Conservation (phyloP, 306 rosid species). For the Vigna angularis region DNA sequence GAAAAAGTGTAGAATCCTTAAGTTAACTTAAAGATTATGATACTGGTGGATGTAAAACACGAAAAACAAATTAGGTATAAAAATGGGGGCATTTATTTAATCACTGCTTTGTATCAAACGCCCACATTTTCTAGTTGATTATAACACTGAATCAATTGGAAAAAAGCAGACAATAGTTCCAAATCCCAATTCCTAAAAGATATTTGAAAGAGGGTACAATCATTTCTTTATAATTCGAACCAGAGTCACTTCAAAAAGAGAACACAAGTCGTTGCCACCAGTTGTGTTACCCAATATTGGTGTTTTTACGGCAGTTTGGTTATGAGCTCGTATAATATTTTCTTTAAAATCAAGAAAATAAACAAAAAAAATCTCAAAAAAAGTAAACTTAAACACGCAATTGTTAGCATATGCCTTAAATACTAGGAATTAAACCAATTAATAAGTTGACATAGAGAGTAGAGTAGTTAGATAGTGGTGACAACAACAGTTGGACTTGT, state of each 20-base stretch:
- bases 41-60: neutral
- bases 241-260: too few species aligned
- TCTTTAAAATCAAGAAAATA: neutral
- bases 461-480: conserved; percentile 33
- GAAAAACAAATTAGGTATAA: neutral
- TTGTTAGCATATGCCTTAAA: neutral
- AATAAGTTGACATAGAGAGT: conserved; percentile 34
- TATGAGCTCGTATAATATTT: neutral
- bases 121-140: neutral
- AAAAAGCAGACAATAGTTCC: neutral
- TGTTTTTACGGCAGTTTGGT: too few species aligned
- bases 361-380: neutral
- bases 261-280: too few species aligned
- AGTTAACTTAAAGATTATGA: too few species aligned
- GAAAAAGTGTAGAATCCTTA: too few species aligned
- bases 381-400: neutral
- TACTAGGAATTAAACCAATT: neutral
- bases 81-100: neutral
- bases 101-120: neutral
- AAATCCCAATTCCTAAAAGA: conserved; percentile 29
- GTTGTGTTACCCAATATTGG: too few species aligned
- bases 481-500: conserved; percentile 32
- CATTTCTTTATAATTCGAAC: neutral
- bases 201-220: conserved; percentile 12
- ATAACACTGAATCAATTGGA: neutral